Conservation (phyloP, 352 stramenopile genomes). For the Globisporangium emineosum region DNA sequence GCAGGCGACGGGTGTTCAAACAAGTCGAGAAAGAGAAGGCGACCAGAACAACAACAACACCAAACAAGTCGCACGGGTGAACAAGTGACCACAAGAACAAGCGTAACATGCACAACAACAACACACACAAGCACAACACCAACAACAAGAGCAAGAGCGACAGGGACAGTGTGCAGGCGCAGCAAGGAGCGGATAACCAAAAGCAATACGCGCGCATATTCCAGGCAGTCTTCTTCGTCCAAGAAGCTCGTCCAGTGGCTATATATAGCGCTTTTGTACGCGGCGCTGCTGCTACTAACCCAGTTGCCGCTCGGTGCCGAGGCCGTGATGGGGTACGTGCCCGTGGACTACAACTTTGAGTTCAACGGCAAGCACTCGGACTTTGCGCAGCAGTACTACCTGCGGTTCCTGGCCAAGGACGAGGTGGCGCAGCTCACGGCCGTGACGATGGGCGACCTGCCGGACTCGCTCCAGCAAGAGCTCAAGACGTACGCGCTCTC, state of each 20-base stretch:
- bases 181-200: neutral
- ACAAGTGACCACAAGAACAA: neutral
- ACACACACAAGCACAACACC: neutral
- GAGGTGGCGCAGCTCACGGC: slow-evolving; percentile 26
- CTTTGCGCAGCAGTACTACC: slow-evolving; percentile 67
- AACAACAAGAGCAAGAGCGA: neutral
- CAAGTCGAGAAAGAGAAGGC: slow-evolving; percentile 10
- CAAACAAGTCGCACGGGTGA: neutral
- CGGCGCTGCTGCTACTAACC: slow-evolving; percentile 33
- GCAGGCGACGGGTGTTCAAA: neutral
- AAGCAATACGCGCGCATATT: neutral
- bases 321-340: slow-evolving; percentile 21
- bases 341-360: slow-evolving; percentile 40
- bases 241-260: slow-evolving; percentile 1
- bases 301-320: slow-evolving; percentile 32
- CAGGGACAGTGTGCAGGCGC: neutral
- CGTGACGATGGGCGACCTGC: slow-evolving; percentile 24
- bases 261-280: slow-evolving; percentile 6
- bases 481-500: slow-evolving; percentile 34
- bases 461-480: slow-evolving; percentile 24
- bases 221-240: too few species aligned
- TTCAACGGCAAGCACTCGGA: slow-evolving; percentile 63
- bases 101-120: neutral
- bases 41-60: slow-evolving; percentile 1
- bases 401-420: slow-evolving; percentile 36